Base-by-base conservation (phyloP, 495 filamentous ascomycete genomes). In the Penicillium atrosanguineum region DNA sequence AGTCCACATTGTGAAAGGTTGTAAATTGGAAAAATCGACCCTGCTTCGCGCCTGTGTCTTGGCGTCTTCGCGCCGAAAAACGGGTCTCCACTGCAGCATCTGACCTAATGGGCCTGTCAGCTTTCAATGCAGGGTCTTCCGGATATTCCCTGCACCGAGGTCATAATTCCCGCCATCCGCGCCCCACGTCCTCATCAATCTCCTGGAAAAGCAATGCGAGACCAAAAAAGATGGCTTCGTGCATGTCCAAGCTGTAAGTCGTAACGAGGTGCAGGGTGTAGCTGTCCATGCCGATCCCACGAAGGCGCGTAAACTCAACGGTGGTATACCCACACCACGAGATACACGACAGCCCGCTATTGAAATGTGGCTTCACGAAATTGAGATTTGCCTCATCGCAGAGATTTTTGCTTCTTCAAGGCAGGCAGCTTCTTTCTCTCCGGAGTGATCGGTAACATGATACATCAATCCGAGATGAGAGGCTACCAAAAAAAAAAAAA, bases 241-340 rank as follows among this genome's bases (percentile, higher is more conserved):
- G 51, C 47, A 46, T 23, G 47, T 46, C 51, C 53, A 47, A 56
- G 37, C 40, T 29, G 25, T 23, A 14, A 34, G 29, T 8, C 15
- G 44, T 20, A 18, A 16, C 39, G 31, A n/a, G 25, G 44, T 29
- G 44, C 41, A 42, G 50, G 53, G 47, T 36, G 50, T 42, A 45
- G 42, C 7, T 46, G 42, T 50, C 14, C 48, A 47, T 51, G 47
- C 39, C 42, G 48, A 51, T 56, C 53, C 31, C 4, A 20, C 31
- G 6, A 15, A 29, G 48, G 21, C 26, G 38, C 19, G 3, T 6
- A 14, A 21, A 21, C 28, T 14, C 18, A 36, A 39, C 6, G 48
- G 36, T 23, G n/a, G 7, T 36, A 54, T 39, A 48, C 39, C 36
- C 36, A 46, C 38, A 23, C 39, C 26, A 18, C 19, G 28, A 31